Base-by-base conservation (phyloP, 2,329 filamentous ascomycete genomes). In the Monosporascus sp. region DNA sequence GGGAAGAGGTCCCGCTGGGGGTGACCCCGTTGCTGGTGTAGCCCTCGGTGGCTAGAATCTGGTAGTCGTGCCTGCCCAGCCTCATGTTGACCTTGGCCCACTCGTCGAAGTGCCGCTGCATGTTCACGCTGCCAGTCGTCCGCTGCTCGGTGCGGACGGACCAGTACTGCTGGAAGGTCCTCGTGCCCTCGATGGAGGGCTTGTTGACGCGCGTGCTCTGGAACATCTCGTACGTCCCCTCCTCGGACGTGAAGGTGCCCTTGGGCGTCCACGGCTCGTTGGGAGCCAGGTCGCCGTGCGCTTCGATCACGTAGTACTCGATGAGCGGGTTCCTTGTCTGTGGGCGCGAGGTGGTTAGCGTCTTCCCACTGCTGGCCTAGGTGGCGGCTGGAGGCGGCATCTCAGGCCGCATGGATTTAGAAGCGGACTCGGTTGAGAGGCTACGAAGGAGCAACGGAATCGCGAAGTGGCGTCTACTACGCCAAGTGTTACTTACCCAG, bases 221-320 rank as follows among this genome's bases (percentile, higher is more conserved):
- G 63, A 74, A 79, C 46, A 82, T 73, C 50, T 79, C 72, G 65
- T 83, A 84, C 4, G 71, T 75, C 15, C 74, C 73, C 43, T 79
- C 80, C 39, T 81, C 80, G 20, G 67, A 69, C 18, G 70, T 74
- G 56, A 83, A 73, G 53, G 74, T 74, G 25, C 79, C 80, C 62
- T 77, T 77, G 55, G 70, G 68, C 1, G 70, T 74, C 57, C 72
- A 73, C 18, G 71, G 77, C 59, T 74, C 72, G 53, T 71, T 71
- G 1, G 77, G 77, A 45, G 77, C 72, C 62, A 80, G 76, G 43
- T 72, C 73, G 55, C 76, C 77, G 62, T 75, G 77, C 14, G 72
- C 66, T 55, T 83, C 80, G 58, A 82, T 72, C 54, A 83, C 76
- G 69, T 83, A 83, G 70, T 82, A 82, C 59, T 83, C 80, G 62